Base-by-base conservation (phyloP, 176 grass and related monocot genomes). In the Luzula sylvatica region DNA sequence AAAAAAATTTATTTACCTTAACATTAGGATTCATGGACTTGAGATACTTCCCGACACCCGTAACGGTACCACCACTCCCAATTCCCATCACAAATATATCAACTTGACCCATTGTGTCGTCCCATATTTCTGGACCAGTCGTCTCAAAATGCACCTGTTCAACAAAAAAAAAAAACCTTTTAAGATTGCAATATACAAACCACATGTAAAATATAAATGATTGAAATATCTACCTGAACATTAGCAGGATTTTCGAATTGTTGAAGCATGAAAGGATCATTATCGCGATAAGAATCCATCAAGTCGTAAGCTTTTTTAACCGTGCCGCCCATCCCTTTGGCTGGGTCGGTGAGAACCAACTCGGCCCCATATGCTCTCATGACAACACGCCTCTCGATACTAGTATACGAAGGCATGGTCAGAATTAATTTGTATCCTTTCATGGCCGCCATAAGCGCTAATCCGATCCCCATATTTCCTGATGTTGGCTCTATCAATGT, bases 181-280 rank as follows among this genome's bases (percentile, higher is more conserved):
- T 47, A 6, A 20, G 13, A 22, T 20, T 43, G 23, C 4, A 22
- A 15, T 2, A 43, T 61, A 21, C 14, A 66, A 23, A 30, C 14
- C 1, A 52, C 23, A 21, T 15, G 17, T 1, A 15, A 59, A 4
- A 40, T 40, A 39, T 59, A 67, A 26, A 6, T 43, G 13, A 22
- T 20, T 43, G 23, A 12, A 22, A 15, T 2, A 43, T 61, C 8
- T 71, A 87, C 88, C 84, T 88, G 72, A 72, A 81, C 80, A 76
- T 96, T 96, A 8, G 84, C 84, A 58, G 90, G 90, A 67, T 96
- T 96, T 53, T 96, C 77, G 52, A 96, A 96, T 45, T 88, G 84
- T 24, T 95, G 90, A 62, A 88, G 80, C 83, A 88, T 95, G 70
- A 79, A 79, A 20, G 75, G 70, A 35, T 79, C 72, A 20, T 81